Conservation (phyloP, 2,329 filamentous ascomycete genomes). For the Diaporthe ilicicola region DNA sequence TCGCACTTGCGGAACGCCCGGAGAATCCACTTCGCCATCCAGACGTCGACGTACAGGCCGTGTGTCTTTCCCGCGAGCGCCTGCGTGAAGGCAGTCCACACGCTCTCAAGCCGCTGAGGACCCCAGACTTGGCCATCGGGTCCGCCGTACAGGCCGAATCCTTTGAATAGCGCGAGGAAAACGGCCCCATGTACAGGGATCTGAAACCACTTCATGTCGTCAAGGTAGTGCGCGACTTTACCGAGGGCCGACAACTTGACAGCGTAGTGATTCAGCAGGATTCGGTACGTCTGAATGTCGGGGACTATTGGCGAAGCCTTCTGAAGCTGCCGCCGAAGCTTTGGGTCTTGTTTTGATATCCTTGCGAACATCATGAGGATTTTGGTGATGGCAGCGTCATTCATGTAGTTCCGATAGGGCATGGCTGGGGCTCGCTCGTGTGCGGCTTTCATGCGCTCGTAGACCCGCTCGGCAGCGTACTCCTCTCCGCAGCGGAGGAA, state of each 20-base stretch:
- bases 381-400: slow-evolving; percentile 59
- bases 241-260: slow-evolving; percentile 74
- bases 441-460: slow-evolving; percentile 80
- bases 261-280: slow-evolving; percentile 80
- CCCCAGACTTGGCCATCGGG: slow-evolving; percentile 75
- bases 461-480: slow-evolving; percentile 79
- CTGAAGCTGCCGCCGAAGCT: slow-evolving; percentile 65
- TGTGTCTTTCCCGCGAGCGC: slow-evolving; percentile 58
- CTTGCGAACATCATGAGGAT: slow-evolving; percentile 66
- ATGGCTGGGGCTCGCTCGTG: slow-evolving; percentile 51
- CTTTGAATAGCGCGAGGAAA: slow-evolving; percentile 83
- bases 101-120: slow-evolving; percentile 68
- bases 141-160: slow-evolving; percentile 79
- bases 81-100: slow-evolving; percentile 71
- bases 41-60: slow-evolving; percentile 62
- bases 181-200: slow-evolving; percentile 78
- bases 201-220: slow-evolving; percentile 78
- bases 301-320: slow-evolving; percentile 72
- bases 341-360: slow-evolving; percentile 62
- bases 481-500: slow-evolving; percentile 81
- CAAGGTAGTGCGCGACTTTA: slow-evolving; percentile 74
- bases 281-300: slow-evolving; percentile 79
- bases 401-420: slow-evolving; percentile 56
- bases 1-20: slow-evolving; percentile 70
- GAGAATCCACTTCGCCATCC: slow-evolving; percentile 69